Base-by-base conservation (phyloP, 2,329 filamentous ascomycete species). In the Nothomitra cinnamomea region DNA sequence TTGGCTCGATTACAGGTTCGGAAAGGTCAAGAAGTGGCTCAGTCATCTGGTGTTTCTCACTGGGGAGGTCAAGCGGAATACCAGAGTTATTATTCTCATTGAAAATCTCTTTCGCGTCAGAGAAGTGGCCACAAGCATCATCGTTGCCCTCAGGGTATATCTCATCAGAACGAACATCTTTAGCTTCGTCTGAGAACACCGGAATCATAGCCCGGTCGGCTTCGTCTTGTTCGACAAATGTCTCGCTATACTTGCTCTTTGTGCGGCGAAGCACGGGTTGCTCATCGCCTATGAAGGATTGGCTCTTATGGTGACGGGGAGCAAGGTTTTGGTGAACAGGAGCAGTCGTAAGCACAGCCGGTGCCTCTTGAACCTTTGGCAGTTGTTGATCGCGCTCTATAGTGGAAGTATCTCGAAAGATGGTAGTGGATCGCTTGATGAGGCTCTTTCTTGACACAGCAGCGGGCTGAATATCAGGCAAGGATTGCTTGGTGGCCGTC, bases 321-420 rank as follows among this genome's bases (percentile, higher is more conserved):
- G 21, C 50, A 36, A 52, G 63, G 58, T 54, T 56, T 56, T 65
- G 63, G 41, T 63, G 60, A 32, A 60, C 60, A 12, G 63, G 60
- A 45, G 60, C 57, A 17, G 57, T 49, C 4, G 45, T 19, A 32
- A 28, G 45, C 24, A 24, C 25, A 49, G 4, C 19, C 7, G 45
- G 32, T 7, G 48, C 50, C 56, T 64, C 65, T 62, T 62, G 64
- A 65, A 59, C 58, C 64, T 63, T 58, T 55, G 54, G 56, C 12
- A 56, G 58, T 25, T 25, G 35, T 19, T 41, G 36, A 4, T 52
- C 32, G 3, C 36, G 36, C 17, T 68, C 61, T 47, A 66, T 62
- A 40, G 65, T 62, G 28, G 67, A 56, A 17, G 25, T 49, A 55
- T 80, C 77, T 60, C 76, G 76, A 64, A 78, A 79, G 52, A 80